Evolutionary conservation across 225 moss, liverwort and hornwort species (phyloP).

Genomic region (Asterella californica): DNA sequence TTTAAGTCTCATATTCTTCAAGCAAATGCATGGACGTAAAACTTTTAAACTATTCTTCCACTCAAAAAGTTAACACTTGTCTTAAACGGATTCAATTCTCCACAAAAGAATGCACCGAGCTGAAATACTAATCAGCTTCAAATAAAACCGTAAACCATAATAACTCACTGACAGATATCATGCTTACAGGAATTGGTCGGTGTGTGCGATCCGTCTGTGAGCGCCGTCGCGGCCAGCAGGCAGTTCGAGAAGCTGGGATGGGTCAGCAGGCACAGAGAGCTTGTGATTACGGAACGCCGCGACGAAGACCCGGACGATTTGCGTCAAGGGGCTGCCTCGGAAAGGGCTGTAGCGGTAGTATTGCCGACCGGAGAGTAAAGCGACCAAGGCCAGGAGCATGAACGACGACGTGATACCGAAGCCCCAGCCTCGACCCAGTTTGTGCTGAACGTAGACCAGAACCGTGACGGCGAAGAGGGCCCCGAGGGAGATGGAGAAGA

Average conservation of each 20-base stretch:
- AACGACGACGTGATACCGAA: slow-evolving; percentile 37
- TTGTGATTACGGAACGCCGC: slow-evolving; percentile 42
- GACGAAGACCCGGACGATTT: slow-evolving; percentile 27
- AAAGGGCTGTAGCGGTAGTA: slow-evolving; percentile 37
- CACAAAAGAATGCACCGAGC: too few species aligned
- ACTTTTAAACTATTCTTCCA: too few species aligned
- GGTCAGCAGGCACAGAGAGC: slow-evolving; percentile 27
- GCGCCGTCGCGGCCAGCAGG: background rate
- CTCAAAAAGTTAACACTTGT: too few species aligned
- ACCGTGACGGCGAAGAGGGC: slow-evolving; percentile 42
- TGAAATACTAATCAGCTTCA: too few species aligned
- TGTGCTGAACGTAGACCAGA: slow-evolving; percentile 39
- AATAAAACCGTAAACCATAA: too few species aligned
- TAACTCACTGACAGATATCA: too few species aligned
- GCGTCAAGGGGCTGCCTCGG: slow-evolving; percentile 36
- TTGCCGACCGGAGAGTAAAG: slow-evolving; percentile 25
- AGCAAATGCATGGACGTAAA: too few species aligned
- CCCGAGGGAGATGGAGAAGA: slow-evolving; percentile 42
- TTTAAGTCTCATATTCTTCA: too few species aligned
- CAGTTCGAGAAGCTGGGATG: slow-evolving; percentile 6
- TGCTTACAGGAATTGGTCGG: slow-evolving; percentile 41
- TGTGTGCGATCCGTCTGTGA: slow-evolving; percentile 23
- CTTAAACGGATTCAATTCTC: too few species aligned
- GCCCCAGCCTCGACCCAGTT: slow-evolving; percentile 43
- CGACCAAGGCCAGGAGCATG: slow-evolving; percentile 39